Percentiles rank a stretch among this genome's conserved stretches.
phyloP scores from a whole-genome alignment of 2,329 filamentous ascomycete genomes.

The Chalaropsis thielavioides region DNA sequence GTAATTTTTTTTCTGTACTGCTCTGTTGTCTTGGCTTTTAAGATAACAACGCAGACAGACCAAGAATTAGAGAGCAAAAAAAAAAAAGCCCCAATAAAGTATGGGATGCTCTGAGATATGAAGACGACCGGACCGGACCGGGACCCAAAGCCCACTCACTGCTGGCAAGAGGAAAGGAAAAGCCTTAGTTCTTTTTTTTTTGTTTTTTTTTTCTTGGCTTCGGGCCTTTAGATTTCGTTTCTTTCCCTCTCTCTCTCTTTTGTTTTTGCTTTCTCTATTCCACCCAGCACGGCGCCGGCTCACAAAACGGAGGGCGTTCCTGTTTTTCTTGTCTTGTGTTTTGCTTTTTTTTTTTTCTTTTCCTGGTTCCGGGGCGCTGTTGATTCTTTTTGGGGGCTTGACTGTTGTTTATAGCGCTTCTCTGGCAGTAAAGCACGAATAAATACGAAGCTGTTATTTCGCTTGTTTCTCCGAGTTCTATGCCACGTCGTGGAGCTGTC shows the following conservation, averaged over 20 bases:
- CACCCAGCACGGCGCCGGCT: not conserved
- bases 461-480: too few species aligned
- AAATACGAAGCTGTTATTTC: not conserved
- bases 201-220: not conserved
- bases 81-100: not conserved
- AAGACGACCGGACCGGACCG: conserved; percentile 5
- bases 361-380: not conserved
- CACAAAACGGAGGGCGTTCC: not conserved
- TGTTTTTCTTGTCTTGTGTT: not conserved
- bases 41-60: not conserved
- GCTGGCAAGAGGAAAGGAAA: too few species aligned
- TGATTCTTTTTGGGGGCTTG: not conserved
- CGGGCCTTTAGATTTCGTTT: conserved; percentile 4
- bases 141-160: not conserved
- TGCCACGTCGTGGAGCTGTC: too few species aligned
- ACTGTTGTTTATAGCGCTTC: not conserved
- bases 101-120: not conserved
- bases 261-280: not conserved
- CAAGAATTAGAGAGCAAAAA: not conserved
- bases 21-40: not conserved
- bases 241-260: not conserved
- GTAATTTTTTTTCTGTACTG: not conserved
- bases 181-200: not conserved
- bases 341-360: not conserved
- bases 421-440: not conserved